A percentile compares a stretch with the other conserved stretches of the same genome.
phyloP scores from a whole-genome alignment of 495 filamentous ascomycete species.

The Lophiotrema nucula region DNA sequence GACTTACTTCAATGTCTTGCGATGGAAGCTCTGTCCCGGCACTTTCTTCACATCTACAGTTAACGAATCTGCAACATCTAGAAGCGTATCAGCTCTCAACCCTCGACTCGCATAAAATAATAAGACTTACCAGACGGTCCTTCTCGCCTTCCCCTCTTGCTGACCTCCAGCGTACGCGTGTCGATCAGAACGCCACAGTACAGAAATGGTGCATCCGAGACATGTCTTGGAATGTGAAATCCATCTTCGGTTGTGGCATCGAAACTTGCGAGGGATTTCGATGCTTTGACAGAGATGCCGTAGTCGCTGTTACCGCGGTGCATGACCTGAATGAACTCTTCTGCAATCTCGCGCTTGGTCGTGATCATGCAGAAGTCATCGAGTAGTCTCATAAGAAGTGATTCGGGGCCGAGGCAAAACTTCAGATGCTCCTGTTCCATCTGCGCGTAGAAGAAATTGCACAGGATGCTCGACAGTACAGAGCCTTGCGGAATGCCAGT shows the following conservation, averaged over 20 bases:
- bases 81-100: constrained; percentile 23
- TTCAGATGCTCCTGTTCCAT: constrained; percentile 67
- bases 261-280: constrained; percentile 88
- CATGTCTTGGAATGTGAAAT: constrained; percentile 7
- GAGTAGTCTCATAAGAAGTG: constrained; percentile 74
- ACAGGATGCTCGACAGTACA: constrained; percentile 77
- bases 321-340: constrained; percentile 74
- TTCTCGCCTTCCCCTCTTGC: constrained; percentile 55
- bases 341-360: constrained; percentile 60
- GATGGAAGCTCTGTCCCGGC: constrained; percentile 72
- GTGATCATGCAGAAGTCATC: constrained; percentile 94
- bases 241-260: constrained; percentile 42
- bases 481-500: constrained; percentile 92
- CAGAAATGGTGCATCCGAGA: constrained; percentile 59
- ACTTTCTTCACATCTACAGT: constrained; percentile 70
- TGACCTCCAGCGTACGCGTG: constrained; percentile 71
- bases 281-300: constrained; percentile 71
- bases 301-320: constrained; percentile 72
- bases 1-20: constrained; percentile 67
- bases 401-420: constrained; percentile 61
- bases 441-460: constrained; percentile 92
- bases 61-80: constrained; percentile 59
- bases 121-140: constrained; percentile 48
- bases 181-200: constrained; percentile 85
- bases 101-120: background rate